phyloP scores from a whole-genome alignment of 495 filamentous ascomycete species.

The Penicillium parvum region DNA sequence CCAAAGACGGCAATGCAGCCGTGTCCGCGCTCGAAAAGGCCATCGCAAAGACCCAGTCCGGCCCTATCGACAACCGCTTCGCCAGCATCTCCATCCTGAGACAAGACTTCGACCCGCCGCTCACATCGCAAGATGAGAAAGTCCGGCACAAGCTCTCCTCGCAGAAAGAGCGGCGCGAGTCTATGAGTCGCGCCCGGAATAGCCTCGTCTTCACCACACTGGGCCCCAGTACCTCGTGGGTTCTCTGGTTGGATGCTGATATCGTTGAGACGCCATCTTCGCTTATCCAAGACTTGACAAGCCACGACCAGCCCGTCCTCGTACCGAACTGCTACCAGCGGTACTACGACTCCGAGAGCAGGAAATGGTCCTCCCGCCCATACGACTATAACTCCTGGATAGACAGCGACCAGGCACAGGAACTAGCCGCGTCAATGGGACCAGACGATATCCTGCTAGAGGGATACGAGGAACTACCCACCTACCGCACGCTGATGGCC shows the following conservation, averaged over 20 bases:
- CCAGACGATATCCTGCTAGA: constrained; percentile 90
- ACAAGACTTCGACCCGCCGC: constrained; percentile 87
- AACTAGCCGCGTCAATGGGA: constrained; percentile 72
- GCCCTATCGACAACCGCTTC: constrained; percentile 76
- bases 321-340: constrained; percentile 95
- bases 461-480: constrained; percentile 87
- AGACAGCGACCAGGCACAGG: constrained; percentile 72
- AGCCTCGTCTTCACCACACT: constrained; percentile 95
- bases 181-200: constrained; percentile 91
- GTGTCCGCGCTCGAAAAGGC: constrained; percentile 76
- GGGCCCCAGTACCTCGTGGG: constrained; percentile 90
- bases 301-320: constrained; percentile 79
- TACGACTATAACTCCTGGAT: constrained; percentile 99
- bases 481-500: constrained; percentile 90
- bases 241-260: constrained; percentile 92
- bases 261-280: constrained; percentile 82
- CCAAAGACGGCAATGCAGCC: constrained; percentile 78
- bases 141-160: constrained; percentile 87
- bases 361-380: constrained; percentile 66
- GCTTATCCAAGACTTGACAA: constrained; percentile 88
- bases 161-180: constrained; percentile 79
- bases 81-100: constrained; percentile 87
- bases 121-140: constrained; percentile 74
- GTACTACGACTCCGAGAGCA: constrained; percentile 67
- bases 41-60: constrained; percentile 76